Evolutionary conservation across 2,329 filamentous ascomycete species (phyloP).

Genomic region (Davidsoniella neocaledoniae): DNA sequence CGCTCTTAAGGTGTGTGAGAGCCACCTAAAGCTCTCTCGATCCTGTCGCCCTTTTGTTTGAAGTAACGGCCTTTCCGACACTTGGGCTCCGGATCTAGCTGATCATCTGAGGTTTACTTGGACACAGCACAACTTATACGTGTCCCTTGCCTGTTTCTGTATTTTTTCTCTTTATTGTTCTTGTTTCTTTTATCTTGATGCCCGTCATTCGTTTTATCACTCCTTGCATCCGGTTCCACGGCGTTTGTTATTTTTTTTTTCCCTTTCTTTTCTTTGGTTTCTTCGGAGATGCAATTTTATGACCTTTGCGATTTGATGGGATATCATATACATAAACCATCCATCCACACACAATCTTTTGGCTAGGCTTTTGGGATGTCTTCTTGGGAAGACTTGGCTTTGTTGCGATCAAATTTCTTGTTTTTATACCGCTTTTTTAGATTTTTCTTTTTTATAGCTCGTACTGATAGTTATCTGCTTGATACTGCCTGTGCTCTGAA

Average conservation of each 20-base stretch:
- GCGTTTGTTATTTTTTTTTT: slow-evolving; percentile 5
- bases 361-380: neutral
- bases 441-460: too few relatives aligned
- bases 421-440: neutral
- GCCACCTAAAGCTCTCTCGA: neutral
- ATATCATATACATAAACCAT: neutral
- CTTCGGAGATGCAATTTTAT: slow-evolving; percentile 2
- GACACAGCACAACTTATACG: neutral
- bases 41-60: slow-evolving; percentile 1
- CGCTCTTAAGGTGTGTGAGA: slow-evolving; percentile 24
- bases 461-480: too few relatives aligned
- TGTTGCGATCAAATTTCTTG: slow-evolving; percentile 4
- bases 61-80: slow-evolving; percentile 7
- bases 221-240: slow-evolving; percentile 2
- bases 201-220: neutral
- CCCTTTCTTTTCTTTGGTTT: slow-evolving; percentile 4
- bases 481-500: too few relatives aligned
- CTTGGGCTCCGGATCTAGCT: neutral
- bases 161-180: neutral
- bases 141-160: neutral
- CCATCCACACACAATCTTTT: slow-evolving; percentile 4
- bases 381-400: too few relatives aligned
- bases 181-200: neutral
- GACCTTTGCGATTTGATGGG: neutral
- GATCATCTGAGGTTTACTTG: too few relatives aligned